Evolutionary conservation across 1,284 basidiomycete species (phyloP), one percentile per base, ranked within the genome.

Genomic region (Rhodotorula sp.): DNA sequence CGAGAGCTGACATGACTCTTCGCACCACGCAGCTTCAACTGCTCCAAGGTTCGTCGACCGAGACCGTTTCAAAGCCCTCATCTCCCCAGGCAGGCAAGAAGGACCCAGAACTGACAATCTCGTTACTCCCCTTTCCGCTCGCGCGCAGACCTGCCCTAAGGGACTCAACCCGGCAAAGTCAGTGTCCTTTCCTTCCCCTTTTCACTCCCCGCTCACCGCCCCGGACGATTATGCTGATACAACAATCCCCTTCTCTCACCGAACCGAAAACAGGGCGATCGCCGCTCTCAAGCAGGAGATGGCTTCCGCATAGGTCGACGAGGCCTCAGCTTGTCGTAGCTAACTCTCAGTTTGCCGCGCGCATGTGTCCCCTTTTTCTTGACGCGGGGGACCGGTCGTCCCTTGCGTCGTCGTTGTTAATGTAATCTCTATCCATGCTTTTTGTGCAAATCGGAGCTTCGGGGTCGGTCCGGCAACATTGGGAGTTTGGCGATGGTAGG

Each of bases 1-100:
- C 39, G 39, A 43, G 39, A 12, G 39, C 39, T 43, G 39, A 43
- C 39, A 43, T 1, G 1, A 14, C 14, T 12, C 12, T 14, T 43
- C 8, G 7, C 7, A 14, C 12, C 39, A 93, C 85, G 73, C 69
- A 97, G 97, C 84, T 95, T 97, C 86, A 97, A 97, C 85, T 60
- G 39, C 51, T 54, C 48, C 47, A 68, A 63, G 70, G 29, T 43
- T 34, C 29, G 29, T 29, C 29, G 29, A 29, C 29, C 29, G 29
- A 29, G 29, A 29, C 29, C 29, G 29, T 29, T 29, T 29, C 29
- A 29, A 29, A 29, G 29, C 29, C 29, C 29, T 29, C 29, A 29
- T 29, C 29, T 29, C 29, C 29, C 3, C 29, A 29, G 29, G 29
- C 39, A 51, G 15, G 14, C 23, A 26, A 10, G 31, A n/a, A 12